phyloP scores from a whole-genome alignment of 257 asterid genomes.

The Leonotis leonurus region DNA sequence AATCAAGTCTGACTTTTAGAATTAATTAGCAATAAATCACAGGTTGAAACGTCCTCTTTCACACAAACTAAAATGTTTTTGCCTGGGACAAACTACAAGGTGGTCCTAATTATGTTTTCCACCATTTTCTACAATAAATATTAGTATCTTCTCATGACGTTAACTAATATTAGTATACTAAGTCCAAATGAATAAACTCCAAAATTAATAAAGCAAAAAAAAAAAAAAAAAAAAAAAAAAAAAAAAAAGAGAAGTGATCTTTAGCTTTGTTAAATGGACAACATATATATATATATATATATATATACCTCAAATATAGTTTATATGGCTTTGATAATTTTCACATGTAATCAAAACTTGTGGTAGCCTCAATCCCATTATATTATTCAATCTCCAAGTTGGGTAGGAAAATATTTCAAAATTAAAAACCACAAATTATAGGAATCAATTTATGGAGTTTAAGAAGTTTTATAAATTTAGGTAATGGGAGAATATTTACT shows the following conservation, averaged over 20 bases:
- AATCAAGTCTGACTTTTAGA: not conserved
- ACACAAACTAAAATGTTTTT: not conserved
- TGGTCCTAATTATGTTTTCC: conserved; percentile 1
- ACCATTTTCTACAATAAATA: not conserved
- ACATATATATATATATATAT: not conserved
- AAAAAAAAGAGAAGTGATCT: not conserved
- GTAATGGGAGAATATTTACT: not conserved
- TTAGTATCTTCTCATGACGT: not conserved
- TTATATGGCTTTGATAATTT: not conserved
- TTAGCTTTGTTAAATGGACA: conserved; percentile 9
- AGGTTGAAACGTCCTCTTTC: not conserved
- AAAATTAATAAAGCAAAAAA: no score
- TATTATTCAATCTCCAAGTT: not conserved
- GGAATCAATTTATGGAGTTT: no score
- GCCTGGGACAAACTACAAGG: not conserved
- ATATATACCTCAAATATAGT: not conserved
- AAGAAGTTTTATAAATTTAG: not conserved
- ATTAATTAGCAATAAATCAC: not conserved
- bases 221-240: not conserved
- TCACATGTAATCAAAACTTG: not conserved
- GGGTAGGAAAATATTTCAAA: no score
- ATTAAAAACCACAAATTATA: no score
- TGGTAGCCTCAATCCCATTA: not conserved
- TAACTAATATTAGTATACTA: no score
- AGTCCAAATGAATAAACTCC: no score